Base-by-base conservation (phyloP, 139 green algal species). In the Tetraselmis chui region DNA sequence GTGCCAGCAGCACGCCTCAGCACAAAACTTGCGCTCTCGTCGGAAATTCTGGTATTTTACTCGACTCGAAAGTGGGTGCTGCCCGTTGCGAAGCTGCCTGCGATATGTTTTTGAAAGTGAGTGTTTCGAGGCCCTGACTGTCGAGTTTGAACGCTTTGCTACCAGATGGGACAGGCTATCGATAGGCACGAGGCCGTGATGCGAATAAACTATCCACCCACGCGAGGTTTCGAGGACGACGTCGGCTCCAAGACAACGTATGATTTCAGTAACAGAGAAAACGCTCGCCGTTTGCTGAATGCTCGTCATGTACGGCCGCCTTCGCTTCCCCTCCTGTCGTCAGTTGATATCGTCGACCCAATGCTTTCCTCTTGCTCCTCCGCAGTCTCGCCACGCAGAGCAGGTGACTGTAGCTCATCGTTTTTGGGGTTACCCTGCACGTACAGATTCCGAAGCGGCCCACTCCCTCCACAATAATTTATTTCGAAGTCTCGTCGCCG, bases 211-310 rank as follows among this genome's bases (percentile, higher is more conserved):
- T 80, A 45, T 29, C 28, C 77, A 59, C 77, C 77, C 2, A 30
- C n/a, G 28, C n/a, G 77, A 32, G 58, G n/a, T 31, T 80, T 80
- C 29, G 77, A 80, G n/a, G 58, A 80, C 29, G 32, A 80, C n/a
- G 77, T 80, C 2, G 77, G 77, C 2, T 59, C 28, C 23, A 80
- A 80, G 77, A 80, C 77, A 18, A 80, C 77, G 2, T 80, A 80
- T 29, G 77, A 80, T 32, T 80, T 80, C 29, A 59, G 29, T 29
- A 80, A 80, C n/a, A 80, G 77, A 32, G 77, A 80, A 58, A 80
- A 80, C n/a, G 77, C 77, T 29, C 31, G 29, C 28, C n/a, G 77
- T 2, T 59, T 80, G 77, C 77, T 80, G 2, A 31, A 32, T 59
- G 24, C 77, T 18, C 77, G 77, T 25, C 45, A 67, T 67, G 45